Conservation (phyloP, 2,329 filamentous ascomycete genomes). For the Venturia carpophila region DNA sequence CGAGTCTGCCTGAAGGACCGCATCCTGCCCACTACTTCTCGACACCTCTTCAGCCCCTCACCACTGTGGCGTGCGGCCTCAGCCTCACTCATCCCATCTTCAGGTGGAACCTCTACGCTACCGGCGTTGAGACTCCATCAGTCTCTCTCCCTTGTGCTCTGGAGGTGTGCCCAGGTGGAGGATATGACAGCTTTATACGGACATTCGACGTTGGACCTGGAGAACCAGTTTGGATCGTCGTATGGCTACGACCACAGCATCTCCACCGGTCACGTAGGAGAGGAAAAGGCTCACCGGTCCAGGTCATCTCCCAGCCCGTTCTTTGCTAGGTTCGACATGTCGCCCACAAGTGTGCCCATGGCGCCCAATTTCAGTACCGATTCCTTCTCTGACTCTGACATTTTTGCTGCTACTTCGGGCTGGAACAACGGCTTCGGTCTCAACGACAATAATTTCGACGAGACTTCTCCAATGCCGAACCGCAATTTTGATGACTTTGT, state of each 20-base stretch:
- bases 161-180: neutral
- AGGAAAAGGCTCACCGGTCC: slow-evolving; percentile 25
- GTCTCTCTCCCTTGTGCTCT: neutral
- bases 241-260: slow-evolving; percentile 2
- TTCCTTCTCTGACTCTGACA: neutral
- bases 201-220: neutral
- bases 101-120: neutral
- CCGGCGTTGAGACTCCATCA: neutral
- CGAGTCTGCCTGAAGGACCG: slow-evolving; percentile 4
- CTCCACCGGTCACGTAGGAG: slow-evolving; percentile 4
- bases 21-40: neutral
- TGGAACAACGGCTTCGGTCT: neutral
- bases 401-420: neutral
- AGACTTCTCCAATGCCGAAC: neutral
- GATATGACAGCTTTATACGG: slow-evolving; percentile 5
- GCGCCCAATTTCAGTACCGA: neutral
- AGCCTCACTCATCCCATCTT: neutral
- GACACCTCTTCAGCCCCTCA: neutral
- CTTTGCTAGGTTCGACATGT: neutral
- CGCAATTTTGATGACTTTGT: slow-evolving; percentile 4
- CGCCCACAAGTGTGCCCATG: slow-evolving; percentile 3
- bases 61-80: slow-evolving; percentile 10
- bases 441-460: neutral
- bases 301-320: slow-evolving; percentile 5
- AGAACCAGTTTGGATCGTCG: neutral